Evolutionary conservation across 2,329 filamentous ascomycete genomes (phyloP), one percentile per base, ranked within the genome.

Genomic region (Penicillium freii): DNA sequence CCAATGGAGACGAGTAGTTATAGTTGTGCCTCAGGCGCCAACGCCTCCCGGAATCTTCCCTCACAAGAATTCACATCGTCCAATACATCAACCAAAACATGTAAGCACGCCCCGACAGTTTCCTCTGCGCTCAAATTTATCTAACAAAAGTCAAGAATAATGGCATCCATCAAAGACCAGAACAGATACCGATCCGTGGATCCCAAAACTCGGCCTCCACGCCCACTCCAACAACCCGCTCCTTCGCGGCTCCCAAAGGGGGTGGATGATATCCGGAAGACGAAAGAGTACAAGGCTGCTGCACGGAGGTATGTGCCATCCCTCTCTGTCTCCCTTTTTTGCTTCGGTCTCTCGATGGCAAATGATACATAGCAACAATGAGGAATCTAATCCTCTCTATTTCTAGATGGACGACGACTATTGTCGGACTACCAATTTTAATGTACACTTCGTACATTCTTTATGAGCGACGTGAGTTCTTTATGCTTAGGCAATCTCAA

Each of bases 231-330:
- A 17, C 60, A 58, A 39, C 54, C 49, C 21, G 51, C 49, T 13
- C 50, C 57, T 39, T 52, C 58, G 9, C 56, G 21, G 23, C 15
- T 40, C 13, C 39, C 46, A 9, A 57, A 58, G 51, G 51, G 54
- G 43, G 56, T 60, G 21, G 48, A 61, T 23, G 74, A 77, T 65
- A 72, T 77, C 40, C 72, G 72, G 44, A 62, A 75, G 57, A 77
- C 75, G n/a, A 73, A 71, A 54, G 70, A 74, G 61, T 77, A 77
- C 61, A 76, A 75, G 57, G 55, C 60, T 57, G 71, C 72, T 58
- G 71, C 74, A 27, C 68, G 75, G 49, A 67, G 68, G 75, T 77
- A 64, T 27, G 67, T 63, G 21, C 46, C n/a, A 7, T 46, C 4
- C 13, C 7, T 11, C 10, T 40, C 5, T 46, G 3, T 23, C 3